Evolutionary conservation across 148 eudicot species (phyloP).

Genomic region (Mesembryanthemum crystallinum): DNA sequence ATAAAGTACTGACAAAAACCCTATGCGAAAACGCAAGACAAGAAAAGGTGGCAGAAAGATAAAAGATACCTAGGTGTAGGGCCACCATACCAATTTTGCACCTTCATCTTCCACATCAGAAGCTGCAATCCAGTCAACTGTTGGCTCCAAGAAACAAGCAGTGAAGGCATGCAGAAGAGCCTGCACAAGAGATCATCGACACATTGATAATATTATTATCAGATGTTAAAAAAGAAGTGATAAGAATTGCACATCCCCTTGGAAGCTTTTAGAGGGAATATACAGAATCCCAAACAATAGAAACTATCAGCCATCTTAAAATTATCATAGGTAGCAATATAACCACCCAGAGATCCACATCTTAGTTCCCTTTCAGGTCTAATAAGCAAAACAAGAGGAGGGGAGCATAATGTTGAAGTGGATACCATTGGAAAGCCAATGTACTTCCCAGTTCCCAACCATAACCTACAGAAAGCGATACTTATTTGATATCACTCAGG

Average conservation of each 20-base stretch:
- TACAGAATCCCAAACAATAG: background rate
- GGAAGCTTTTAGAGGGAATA: background rate
- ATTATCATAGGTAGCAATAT: background rate
- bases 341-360: too few relatives aligned
- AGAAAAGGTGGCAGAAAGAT: background rate
- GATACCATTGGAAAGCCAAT: conserved; percentile 59
- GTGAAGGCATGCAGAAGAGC: conserved; percentile 90
- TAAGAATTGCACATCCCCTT: background rate
- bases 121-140: conserved; percentile 94
- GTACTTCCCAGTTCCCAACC: conserved; percentile 98
- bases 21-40: background rate
- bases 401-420: background rate
- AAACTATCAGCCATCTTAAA: background rate
- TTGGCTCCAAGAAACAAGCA: conserved; percentile 78
- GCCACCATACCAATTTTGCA: conserved; percentile 52
- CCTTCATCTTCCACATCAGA: conserved; percentile 95
- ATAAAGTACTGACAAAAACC: background rate
- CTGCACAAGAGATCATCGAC: conserved; percentile 38
- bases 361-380: background rate
- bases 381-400: background rate
- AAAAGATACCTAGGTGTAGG: conserved; percentile 1
- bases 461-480: conserved; percentile 56
- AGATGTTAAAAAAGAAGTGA: background rate
- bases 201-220: background rate
- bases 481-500: background rate